Evolutionary conservation across 768 basidiomycete genomes (phyloP).

Genomic region (Saitozyma podzolica): DNA sequence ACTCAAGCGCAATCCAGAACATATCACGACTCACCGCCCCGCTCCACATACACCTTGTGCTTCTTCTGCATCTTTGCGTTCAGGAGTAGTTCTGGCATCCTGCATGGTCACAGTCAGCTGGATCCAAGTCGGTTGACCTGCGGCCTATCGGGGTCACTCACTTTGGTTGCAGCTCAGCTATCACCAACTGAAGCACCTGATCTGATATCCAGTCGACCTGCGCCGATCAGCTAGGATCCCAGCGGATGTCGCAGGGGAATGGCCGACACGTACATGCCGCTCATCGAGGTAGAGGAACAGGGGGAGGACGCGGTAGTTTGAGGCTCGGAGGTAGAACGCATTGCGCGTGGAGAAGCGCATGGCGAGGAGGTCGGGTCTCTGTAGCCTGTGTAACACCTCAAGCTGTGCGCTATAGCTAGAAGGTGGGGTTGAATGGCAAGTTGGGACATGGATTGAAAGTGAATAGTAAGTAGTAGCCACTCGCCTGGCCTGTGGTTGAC

Average conservation of each 20-base stretch:
- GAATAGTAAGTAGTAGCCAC: no score
- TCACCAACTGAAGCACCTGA: conserved; percentile 70
- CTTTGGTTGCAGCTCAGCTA: conserved; percentile 76
- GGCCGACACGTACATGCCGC: conserved; percentile 60
- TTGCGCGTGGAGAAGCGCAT: conserved; percentile 76
- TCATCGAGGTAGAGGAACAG: conserved; percentile 87
- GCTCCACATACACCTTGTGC: conserved; percentile 74
- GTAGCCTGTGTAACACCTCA: not conserved
- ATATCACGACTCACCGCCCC: conserved; percentile 76
- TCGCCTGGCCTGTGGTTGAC: no score
- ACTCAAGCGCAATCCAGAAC: no score
- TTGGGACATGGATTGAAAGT: not conserved
- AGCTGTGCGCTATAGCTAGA: not conserved
- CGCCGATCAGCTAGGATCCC: not conserved
- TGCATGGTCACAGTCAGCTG: conserved; percentile 55
- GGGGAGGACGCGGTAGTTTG: conserved; percentile 70
- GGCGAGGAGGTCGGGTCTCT: not conserved
- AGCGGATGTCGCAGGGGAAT: not conserved
- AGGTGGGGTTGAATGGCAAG: not conserved
- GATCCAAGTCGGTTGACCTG: conserved; percentile 36
- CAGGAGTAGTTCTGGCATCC: conserved; percentile 41
- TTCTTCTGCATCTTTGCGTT: conserved; percentile 57
- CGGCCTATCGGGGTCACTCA: conserved; percentile 40
- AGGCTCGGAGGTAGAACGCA: conserved; percentile 78
- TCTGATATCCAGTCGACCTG: conserved; percentile 82